These are phyloP conservation scores for Plasmodium billcollinsi DNA, from an alignment of 169 alveolate genomes.

Conservation along the genomic window DNA sequence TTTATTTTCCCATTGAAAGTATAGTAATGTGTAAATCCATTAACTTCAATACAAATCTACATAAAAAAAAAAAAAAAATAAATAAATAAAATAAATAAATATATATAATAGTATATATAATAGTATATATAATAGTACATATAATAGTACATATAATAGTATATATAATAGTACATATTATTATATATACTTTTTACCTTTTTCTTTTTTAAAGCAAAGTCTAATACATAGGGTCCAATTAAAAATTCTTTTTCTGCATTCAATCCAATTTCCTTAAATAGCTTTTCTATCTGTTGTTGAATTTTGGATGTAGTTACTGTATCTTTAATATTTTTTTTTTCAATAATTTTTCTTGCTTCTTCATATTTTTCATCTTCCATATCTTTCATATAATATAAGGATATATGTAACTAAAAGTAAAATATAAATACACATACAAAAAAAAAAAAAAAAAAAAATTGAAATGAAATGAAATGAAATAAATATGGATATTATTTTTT, in stretches of 20 bases:
- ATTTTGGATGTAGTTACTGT: slow-evolving; percentile 64
- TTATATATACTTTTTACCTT: slow-evolving; percentile 8
- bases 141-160: not conserved
- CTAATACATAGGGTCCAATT: slow-evolving; percentile 57
- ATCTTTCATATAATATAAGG: slow-evolving; percentile 27
- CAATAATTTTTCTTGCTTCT: slow-evolving; percentile 29
- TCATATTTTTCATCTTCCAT: slow-evolving; percentile 25
- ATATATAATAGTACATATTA: not conserved
- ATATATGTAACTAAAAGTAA: slow-evolving; percentile 42
- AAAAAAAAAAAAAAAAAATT: too few species aligned
- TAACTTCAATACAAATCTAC: slow-evolving; percentile 65
- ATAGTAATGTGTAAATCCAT: slow-evolving; percentile 74
- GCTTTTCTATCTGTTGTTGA: slow-evolving; percentile 46
- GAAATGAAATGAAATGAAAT: too few species aligned
- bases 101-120: not conserved
- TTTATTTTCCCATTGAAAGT: slow-evolving; percentile 46
- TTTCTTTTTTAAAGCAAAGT: slow-evolving; percentile 48
- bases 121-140: not conserved
- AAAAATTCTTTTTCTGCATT: slow-evolving; percentile 25
- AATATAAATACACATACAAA: too few species aligned
- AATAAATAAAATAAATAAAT: not conserved
- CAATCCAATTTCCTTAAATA: slow-evolving; percentile 66
- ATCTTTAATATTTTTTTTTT: slow-evolving; percentile 52
- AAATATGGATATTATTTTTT: too few species aligned
- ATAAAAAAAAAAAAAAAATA: not conserved